Conservation (phyloP, 2,329 filamentous ascomycete species). For the Clonostachys byssicola region DNA sequence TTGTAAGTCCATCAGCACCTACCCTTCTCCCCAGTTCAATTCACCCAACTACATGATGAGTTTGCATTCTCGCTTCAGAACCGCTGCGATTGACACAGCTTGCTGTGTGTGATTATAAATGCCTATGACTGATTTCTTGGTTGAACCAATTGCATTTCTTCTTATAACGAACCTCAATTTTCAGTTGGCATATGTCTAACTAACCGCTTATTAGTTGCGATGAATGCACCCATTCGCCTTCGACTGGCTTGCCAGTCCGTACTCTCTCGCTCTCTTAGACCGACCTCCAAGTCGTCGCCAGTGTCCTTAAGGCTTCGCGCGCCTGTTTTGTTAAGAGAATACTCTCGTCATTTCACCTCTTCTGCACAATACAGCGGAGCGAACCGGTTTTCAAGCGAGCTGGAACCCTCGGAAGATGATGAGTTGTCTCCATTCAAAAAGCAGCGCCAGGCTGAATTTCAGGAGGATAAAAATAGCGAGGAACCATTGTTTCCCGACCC, state of each 20-base stretch:
- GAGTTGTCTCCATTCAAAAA: constrained; percentile 2
- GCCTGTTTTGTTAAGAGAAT: too few relatives aligned
- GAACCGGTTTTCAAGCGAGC: too few relatives aligned
- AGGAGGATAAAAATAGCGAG: constrained; percentile 22
- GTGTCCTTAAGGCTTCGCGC: too few relatives aligned
- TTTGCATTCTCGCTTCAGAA: constrained; percentile 40
- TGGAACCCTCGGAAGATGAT: not conserved
- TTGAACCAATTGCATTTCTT: too few relatives aligned
- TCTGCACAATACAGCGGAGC: too few relatives aligned
- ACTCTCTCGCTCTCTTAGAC: not conserved
- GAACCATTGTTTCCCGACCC: constrained; percentile 25
- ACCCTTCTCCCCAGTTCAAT: not conserved
- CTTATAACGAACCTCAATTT: not conserved
- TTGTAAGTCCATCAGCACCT: constrained; percentile 21
- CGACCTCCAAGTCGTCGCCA: too few relatives aligned
- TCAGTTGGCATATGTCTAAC: not conserved
- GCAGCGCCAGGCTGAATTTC: constrained; percentile 15
- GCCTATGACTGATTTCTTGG: constrained; percentile 28
- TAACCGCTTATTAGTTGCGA: constrained; percentile 13
- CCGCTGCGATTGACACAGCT: constrained; percentile 45
- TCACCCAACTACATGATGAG: constrained; percentile 29
- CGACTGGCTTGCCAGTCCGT: constrained; percentile 24
- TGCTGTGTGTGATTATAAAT: constrained; percentile 37
- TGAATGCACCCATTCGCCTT: constrained; percentile 29
- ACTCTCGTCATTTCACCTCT: too few relatives aligned